Evolutionary conservation across 352 stramenopile genomes (phyloP), one percentile per base, ranked within the genome.

Genomic region (Phytophthora multivora): DNA sequence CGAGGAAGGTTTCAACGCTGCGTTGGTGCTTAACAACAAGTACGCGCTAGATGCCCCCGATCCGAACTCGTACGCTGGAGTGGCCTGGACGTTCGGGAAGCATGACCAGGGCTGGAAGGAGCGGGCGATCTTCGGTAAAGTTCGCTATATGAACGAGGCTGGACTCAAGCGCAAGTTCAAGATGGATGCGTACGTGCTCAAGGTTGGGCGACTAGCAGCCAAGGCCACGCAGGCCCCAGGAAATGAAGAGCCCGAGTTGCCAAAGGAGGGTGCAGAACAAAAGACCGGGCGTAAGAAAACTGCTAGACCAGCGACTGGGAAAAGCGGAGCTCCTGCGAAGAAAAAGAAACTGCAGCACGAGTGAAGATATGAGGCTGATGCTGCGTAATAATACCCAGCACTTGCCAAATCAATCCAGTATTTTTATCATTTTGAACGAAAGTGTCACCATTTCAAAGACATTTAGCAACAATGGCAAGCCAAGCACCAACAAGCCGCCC

Each of bases 131-230:
- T 99, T 99, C 83, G 97, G 98, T 43, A 99, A 99, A 75, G 98
- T 99, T 59, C 86, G 97, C 47, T 99, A 95, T 73, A 99, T 99
- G 97, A 99, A 99, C 74, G 98, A 99, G 73, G 80, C 87, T 21
- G 97, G 97, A 36, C 98, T 98, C 66, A 98, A 98, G 72, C 89
- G 97, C 38, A 99, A 99, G 77, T 99, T 99, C 70, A 89, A 97
- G 67, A 97, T 99, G 66, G 84, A 89, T 15, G 83, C 71, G 10
- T 96, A 96, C 62, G 65, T 96, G 30, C 51, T 63, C 19, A 90
- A 90, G 59, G 77, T 85, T 23, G 59, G 75, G 16, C 63, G 58
- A 48, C 63, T 78, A 9, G 67, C 55, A 21, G 59, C 63, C 4
- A 45, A 63, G 31, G 60, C 63, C 0, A 70, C 63, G 16, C 56